Base-by-base conservation (phyloP, 179 eudicot species). In the Sideroxylon spinosum region DNA sequence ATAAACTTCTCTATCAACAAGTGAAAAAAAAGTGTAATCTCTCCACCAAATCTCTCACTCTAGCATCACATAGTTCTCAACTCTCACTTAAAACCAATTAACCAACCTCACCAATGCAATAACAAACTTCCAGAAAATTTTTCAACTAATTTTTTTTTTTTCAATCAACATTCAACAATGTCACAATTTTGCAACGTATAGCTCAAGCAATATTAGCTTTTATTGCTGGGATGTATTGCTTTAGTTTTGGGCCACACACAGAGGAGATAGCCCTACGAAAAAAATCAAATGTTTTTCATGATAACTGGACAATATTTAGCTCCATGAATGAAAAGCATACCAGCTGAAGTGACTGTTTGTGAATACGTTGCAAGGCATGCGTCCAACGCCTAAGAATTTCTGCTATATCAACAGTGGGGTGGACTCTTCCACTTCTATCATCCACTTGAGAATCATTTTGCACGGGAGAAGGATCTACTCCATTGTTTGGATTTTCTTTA, bases 331-430 rank as follows among this genome's bases (percentile, higher is more conserved):
- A 71, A 56, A 26, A 71, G 61, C 79, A 67, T 90, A 95, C 99
- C 92, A 95, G 81, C 73, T 89, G 97, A 73, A 95, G 89, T 32
- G 99, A 93, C 81, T 95, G 98, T 80, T 95, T 95, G 85, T 95
- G 98, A 80, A 95, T 93, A 74, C 99, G 86, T 75, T 93, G 98
- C 61, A 95, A 86, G 70, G 97, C 97, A 95, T 95, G 99, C 2
- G 98, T 95, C 99, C 99, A 95, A 70, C 98, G 94, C 79, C 99
- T 83, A 81, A 95, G 90, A 62, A 93, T 87, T 81, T 95, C 99
- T 44, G 99, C 98, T 79, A 95, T 88, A 87, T 95, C 99, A 81
- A 95, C 98, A 76, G 94, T 89, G 48, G 94, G 89, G 60, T 95
- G 90, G 74, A 88, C 87, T 89, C 93, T 91, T 77, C 87, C 91